Base-by-base conservation (phyloP, 2,329 filamentous ascomycete genomes). In the Cladosporium sphaerospermum region DNA sequence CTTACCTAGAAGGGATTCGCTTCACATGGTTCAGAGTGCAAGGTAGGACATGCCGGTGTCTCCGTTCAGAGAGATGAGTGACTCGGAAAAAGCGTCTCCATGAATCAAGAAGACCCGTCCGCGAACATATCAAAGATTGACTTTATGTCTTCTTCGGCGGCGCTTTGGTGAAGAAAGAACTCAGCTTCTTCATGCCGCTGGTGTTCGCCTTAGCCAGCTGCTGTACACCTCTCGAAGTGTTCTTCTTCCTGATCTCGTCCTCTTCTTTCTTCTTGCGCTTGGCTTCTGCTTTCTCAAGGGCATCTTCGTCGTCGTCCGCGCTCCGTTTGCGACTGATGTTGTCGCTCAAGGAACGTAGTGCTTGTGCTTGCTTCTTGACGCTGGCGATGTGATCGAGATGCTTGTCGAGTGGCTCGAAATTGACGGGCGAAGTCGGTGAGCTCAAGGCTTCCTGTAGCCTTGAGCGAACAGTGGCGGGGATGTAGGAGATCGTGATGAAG, bases 141-240 rank as follows among this genome's bases (percentile, higher is more conserved):
- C 11, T 23, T 16, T 47, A 54, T 19, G 28, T 32, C 34, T 50
- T 51, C 44, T 54, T 56, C 9, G 49, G 51, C 2, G 56, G 42
- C 50, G 72, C 73, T 73, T 92, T 95, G 56, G 83, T 83, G 70
- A 99, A 99, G 73, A 99, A 99, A 57, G 85, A 81, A 67, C 88
- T 96, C 80, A 99, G 81, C 76, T 97, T 99, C 79, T 88, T 93
- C 93, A 99, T 99, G 1, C 93, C 93, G 18, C 73, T 82, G 0
- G 86, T 91, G 71, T 97, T 88, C 45, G 91, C 92, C 73, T 97
- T 99, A 68, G 87, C 87, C 64, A 99, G 69, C 45, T 91, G 80
- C 66, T 84, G 85, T 1, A 96, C 82, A 0, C 83, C 91, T 28
- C 83, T 78, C 57, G 87, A 93, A 71, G 88, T 81, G 2, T 80